A percentile compares a stretch with the other conserved stretches of the same genome.
phyloP scores from a whole-genome alignment of 2,329 filamentous ascomycete genomes.

The Fusarium irregulare region DNA sequence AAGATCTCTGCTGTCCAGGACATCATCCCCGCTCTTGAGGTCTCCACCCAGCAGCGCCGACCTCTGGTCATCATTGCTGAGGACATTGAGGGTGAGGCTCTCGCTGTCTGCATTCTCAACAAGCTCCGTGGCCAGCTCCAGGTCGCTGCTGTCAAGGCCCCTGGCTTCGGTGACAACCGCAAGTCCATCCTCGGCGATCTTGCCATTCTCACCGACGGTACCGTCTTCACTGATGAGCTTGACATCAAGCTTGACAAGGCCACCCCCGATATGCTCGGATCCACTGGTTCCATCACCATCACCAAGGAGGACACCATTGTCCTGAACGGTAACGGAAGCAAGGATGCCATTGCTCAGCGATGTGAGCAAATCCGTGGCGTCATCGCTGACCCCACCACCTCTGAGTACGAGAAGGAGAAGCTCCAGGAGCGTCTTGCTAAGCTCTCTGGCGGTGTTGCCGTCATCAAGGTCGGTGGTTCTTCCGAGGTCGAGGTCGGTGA shows the following conservation, averaged over 20 bases:
- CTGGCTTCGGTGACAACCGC: constrained; percentile 99
- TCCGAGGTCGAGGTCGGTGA: constrained; percentile 99
- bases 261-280: constrained; percentile 94
- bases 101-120: constrained; percentile 99
- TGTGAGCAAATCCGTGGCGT: constrained; percentile 99
- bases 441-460: constrained; percentile 97
- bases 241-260: constrained; percentile 99
- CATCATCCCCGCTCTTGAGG: constrained; percentile 97
- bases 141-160: constrained; percentile 98
- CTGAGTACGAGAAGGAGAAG: constrained; percentile 99
- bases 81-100: constrained; percentile 98
- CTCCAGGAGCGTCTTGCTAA: constrained; percentile 99
- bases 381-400: constrained; percentile 92
- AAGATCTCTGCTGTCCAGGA: constrained; percentile 99
- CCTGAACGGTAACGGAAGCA: constrained; percentile 95
- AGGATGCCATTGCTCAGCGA: constrained; percentile 92
- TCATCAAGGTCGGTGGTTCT: constrained; percentile 98
- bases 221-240: constrained; percentile 97
- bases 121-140: constrained; percentile 99
- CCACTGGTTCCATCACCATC: constrained; percentile 98
- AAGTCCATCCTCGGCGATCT: constrained; percentile 99
- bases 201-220: constrained; percentile 94
- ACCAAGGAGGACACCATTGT: constrained; percentile 99
- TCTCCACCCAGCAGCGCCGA: constrained; percentile 92
- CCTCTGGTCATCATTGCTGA: constrained; percentile 98